Conservation (phyloP, 305 asterid species). For the Fraxinus sp. region DNA sequence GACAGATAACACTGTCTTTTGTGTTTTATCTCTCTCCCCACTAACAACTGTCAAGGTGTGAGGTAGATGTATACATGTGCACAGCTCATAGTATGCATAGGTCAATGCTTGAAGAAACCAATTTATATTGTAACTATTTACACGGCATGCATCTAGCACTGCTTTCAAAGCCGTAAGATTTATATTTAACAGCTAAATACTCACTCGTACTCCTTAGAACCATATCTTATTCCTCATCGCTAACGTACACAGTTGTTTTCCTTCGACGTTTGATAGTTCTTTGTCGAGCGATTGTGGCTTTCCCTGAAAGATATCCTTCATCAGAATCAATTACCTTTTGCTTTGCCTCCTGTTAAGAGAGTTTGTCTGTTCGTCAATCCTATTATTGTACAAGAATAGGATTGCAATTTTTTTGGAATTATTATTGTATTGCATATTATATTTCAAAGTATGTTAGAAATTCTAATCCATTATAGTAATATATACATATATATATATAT, state of each 20-base stretch:
- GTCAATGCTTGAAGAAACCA: not conserved
- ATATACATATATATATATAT: too few species aligned
- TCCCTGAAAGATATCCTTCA: constrained; percentile 46
- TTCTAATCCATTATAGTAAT: not conserved
- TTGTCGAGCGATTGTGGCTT: constrained; percentile 12
- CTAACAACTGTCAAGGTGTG: not conserved
- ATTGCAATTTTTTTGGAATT: too few species aligned
- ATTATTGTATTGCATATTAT: too few species aligned
- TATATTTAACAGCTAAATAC: not conserved
- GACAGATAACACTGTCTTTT: not conserved
- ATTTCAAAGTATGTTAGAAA: not conserved
- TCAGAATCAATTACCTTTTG: constrained; percentile 45
- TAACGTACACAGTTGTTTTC: constrained; percentile 42
- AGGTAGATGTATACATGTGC: not conserved
- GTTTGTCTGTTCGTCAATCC: not conserved
- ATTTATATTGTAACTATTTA: not conserved
- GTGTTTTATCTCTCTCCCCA: not conserved
- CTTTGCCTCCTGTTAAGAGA: constrained; percentile 38
- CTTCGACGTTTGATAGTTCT: constrained; percentile 27
- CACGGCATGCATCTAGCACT: constrained; percentile 37
- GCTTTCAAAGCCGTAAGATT: not conserved
- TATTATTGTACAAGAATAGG: too few species aligned
- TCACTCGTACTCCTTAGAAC: not conserved
- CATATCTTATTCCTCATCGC: constrained; percentile 39
- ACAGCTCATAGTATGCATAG: constrained; percentile 47